Conservation (phyloP, 202 grass and related monocot species). For the Eragrostis tef region DNA sequence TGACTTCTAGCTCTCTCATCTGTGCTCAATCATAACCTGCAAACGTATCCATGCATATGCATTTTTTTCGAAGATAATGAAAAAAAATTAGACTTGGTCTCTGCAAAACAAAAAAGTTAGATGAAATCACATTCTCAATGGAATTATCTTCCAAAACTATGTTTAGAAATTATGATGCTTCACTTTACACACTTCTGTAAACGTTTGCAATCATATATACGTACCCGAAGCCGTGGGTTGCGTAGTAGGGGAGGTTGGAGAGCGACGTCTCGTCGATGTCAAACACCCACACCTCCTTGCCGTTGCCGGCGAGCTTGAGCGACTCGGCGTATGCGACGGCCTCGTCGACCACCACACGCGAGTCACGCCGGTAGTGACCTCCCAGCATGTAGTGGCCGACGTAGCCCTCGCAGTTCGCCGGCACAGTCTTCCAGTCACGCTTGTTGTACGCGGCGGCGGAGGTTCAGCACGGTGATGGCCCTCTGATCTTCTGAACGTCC, state of each 20-base stretch:
- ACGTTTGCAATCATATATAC: neutral
- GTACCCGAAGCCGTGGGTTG: conserved; percentile 59
- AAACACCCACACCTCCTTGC: conserved; percentile 60
- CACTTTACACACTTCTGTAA: no score
- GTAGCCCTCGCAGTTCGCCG: conserved; percentile 49
- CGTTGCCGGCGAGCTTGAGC: conserved; percentile 35
- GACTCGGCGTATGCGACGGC: conserved; percentile 43
- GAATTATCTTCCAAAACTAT: no score
- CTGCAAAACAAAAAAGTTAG: no score
- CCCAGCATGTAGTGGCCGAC: conserved; percentile 67
- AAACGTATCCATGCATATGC: no score
- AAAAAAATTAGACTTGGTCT: no score
- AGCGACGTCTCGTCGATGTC: conserved; percentile 72
- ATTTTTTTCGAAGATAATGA: no score
- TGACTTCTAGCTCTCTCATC: no score
- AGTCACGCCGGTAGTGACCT: conserved; percentile 48
- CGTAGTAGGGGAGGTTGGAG: conserved; percentile 63
- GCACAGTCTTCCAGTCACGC: conserved; percentile 48
- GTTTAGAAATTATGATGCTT: no score
- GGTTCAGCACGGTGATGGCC: conserved; percentile 29
- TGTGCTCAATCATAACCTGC: no score
- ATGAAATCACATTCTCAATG: no score
- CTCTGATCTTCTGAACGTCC: conserved; percentile 45
- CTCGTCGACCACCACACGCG: conserved; percentile 52
- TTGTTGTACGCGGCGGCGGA: conserved; percentile 52